phyloP scores from a whole-genome alignment of 139 green algal species.

The Chlorella sp. region DNA sequence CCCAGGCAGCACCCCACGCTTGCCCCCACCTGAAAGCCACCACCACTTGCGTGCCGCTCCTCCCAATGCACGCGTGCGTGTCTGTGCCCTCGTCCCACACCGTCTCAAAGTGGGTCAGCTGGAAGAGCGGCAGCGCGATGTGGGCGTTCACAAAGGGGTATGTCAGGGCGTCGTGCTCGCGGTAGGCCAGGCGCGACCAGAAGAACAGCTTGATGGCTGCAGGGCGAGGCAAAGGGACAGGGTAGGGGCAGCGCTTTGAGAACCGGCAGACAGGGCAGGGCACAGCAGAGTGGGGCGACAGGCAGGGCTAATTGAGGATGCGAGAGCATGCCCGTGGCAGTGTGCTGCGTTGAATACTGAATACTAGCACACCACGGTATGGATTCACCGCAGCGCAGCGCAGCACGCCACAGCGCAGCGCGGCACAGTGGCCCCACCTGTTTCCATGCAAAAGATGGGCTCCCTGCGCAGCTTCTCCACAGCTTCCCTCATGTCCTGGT shows the following conservation, averaged over 20 bases:
- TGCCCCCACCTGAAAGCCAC: constrained; percentile 11
- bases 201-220: constrained; percentile 21
- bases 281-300: too few species aligned
- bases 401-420: too few species aligned
- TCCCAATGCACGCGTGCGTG: constrained; percentile 15
- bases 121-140: constrained; percentile 10
- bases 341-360: too few species aligned
- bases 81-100: constrained; percentile 25
- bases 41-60: background rate
- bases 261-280: too few species aligned
- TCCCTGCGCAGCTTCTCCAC: constrained; percentile 2
- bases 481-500: background rate
- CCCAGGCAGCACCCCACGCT: too few species aligned
- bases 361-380: too few species aligned
- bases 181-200: constrained; percentile 26
- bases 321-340: too few species aligned
- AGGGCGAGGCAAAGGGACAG: background rate
- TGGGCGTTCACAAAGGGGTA: background rate
- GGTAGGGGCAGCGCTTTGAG: background rate
- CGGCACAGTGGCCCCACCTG: background rate
- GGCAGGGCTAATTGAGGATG: too few species aligned
- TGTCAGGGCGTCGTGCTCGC: background rate
- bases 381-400: too few species aligned
- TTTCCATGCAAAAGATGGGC: constrained; percentile 22
- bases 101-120: background rate